phyloP scores from a whole-genome alignment of 768 basidiomycete genomes.

The Leccinum variicolor region DNA sequence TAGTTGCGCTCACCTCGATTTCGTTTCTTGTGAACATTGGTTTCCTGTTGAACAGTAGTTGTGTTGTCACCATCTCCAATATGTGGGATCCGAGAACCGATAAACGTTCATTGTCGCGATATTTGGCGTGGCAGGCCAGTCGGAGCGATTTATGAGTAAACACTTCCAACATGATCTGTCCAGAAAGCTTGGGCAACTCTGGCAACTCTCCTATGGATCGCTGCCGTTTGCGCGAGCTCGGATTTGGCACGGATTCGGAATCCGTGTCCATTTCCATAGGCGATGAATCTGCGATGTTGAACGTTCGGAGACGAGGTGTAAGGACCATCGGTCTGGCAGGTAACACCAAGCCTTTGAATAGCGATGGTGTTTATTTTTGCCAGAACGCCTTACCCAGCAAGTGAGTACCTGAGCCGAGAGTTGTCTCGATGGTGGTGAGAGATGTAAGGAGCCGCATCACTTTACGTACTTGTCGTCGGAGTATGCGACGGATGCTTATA shows the following conservation, averaged over 20 bases:
- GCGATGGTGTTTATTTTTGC: conserved; percentile 18
- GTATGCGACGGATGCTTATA: conserved; percentile 2
- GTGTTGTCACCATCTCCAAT: conserved; percentile 45
- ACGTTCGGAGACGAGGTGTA: conserved; percentile 34
- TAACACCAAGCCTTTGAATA: conserved; percentile 9
- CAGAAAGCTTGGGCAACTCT: conserved; percentile 47
- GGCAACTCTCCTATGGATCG: conserved; percentile 36
- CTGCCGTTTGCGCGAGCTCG: conserved; percentile 36
- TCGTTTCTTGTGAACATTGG: conserved; percentile 48
- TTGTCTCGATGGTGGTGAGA: conserved; percentile 21
- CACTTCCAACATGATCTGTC: conserved; percentile 60
- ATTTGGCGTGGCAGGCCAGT: conserved; percentile 38
- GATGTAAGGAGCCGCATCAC: conserved; percentile 24
- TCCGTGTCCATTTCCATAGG: conserved; percentile 31
- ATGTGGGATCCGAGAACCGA: conserved; percentile 47
- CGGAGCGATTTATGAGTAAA: conserved; percentile 68
- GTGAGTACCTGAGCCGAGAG: conserved; percentile 14
- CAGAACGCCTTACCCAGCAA: conserved; percentile 14
- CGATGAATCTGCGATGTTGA: conserved; percentile 30
- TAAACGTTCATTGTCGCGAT: conserved; percentile 57
- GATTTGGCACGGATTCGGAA: conserved; percentile 25
- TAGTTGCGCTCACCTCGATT: conserved; percentile 46
- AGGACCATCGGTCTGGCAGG: conserved; percentile 29
- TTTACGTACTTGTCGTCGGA: conserved; percentile 23
- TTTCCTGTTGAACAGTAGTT: conserved; percentile 45